Conservation (phyloP, 805 yeast species). For the Saitoella complicata region DNA sequence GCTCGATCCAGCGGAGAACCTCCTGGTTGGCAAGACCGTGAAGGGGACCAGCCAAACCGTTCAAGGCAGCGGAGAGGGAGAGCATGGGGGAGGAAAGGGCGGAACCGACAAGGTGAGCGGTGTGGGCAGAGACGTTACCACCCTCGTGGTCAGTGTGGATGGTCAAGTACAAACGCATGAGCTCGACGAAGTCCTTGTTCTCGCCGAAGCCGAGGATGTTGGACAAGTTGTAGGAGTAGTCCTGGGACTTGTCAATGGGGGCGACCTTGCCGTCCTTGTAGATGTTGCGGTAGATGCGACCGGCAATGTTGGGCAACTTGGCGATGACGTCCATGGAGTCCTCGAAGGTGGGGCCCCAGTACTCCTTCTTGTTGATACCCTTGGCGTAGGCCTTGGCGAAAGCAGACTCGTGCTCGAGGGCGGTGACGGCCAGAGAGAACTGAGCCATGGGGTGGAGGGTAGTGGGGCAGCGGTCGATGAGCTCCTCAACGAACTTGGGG, state of each 20-base stretch:
- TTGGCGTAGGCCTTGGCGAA: slow-evolving; percentile 73
- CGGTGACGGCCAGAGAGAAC: slow-evolving; percentile 67
- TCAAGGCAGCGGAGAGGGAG: slow-evolving; percentile 61
- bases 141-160: slow-evolving; percentile 74
- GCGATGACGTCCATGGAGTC: slow-evolving; percentile 68
- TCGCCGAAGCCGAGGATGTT: slow-evolving; percentile 41
- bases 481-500: slow-evolving; percentile 61
- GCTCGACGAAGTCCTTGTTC: slow-evolving; percentile 38
- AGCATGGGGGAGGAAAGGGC: slow-evolving; percentile 64
- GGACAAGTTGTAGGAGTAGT: slow-evolving; percentile 58
- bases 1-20: slow-evolving; percentile 57
- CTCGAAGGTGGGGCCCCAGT: slow-evolving; percentile 73
- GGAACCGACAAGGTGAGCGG: slow-evolving; percentile 69
- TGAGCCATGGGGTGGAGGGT: slow-evolving; percentile 82
- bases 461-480: slow-evolving; percentile 59
- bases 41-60: slow-evolving; percentile 74
- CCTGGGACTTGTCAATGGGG: slow-evolving; percentile 25
- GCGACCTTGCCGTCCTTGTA: slow-evolving; percentile 65
- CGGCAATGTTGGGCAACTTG: slow-evolving; percentile 66
- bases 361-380: slow-evolving; percentile 65
- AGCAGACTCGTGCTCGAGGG: slow-evolving; percentile 67
- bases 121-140: slow-evolving; percentile 69
- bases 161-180: slow-evolving; percentile 57
- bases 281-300: slow-evolving; percentile 69
- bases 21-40: slow-evolving; percentile 81